Base-by-base conservation (phyloP, 768 basidiomycete species). In the Amanita molliuscula region DNA sequence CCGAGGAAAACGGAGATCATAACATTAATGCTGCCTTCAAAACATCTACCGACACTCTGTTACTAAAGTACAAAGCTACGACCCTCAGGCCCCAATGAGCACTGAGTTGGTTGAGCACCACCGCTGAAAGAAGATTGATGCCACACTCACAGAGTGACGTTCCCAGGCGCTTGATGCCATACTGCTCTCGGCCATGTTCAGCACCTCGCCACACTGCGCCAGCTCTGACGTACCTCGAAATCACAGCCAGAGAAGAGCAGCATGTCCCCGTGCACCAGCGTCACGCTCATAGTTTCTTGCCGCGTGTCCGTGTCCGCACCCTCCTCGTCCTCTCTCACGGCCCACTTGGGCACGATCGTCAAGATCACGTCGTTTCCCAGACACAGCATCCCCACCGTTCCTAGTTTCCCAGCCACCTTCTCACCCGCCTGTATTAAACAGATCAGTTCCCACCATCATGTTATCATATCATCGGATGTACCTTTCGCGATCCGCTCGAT, bases 261-360 rank as follows among this genome's bases (percentile, higher is more conserved):
- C 16, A 68, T 57, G 50, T 74, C 72, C 0, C 74, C 73, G 54
- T 75, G 75, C 31, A 75, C 64, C 40, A 75, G 60, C 9, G 65
- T 67, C 21, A 47, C 46, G 15, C 36, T 47, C 21, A 47, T 47
- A 21, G 28, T 45, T 38, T 29, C 46, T n/a, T n/a, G n/a, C n/a
- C n/a, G n/a, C 44, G 31, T n/a, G 23, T 35, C 8, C n/a, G 10
- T 2, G 3, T 3, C 33, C 21, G 28, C 42, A 15, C 20, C 13
- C 25, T 21, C 38, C 41, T 40, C 18, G 47, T 23, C 37, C 20
- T 10, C 9, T 23, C 8, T 20, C 21, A 60, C 54, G 16, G 54
- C 61, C 4, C 54, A 55, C 50, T 56, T 56, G 8, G 62, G 63
- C 26, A 54, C 50, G 6, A 73, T 34, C 21, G 61, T 64, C 29